Evolutionary conservation across 164 flowering plant species (phyloP), one percentile per base, ranked within the genome.

Genomic region (Aristolochia fimbriata): DNA sequence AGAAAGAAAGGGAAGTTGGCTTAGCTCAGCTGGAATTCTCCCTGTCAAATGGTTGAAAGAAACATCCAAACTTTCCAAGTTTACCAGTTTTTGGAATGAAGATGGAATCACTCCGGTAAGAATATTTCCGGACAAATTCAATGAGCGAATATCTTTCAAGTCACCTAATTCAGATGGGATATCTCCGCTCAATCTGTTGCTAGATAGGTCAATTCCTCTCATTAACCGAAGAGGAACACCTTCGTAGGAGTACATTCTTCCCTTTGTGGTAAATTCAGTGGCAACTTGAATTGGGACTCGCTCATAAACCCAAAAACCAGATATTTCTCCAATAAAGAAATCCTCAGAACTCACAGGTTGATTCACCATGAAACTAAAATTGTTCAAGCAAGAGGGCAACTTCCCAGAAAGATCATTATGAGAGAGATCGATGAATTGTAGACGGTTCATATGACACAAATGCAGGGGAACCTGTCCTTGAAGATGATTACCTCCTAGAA

Each of bases 11-110:
- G 11, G 13, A 56, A 61, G 64, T 15, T 53, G 54, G 22, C 9
- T 16, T 16, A 61, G 16, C 43, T 61, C 17, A 31, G 24, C 27
- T 15, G 64, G 56, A 3, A 61, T 61, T 15, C 4, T 13, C 14
- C 65, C 65, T 15, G 23, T 15, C 12, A 62, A 19, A 20, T 51
- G 13, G 33, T 62, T 62, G 20, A 51, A 12, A 16, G 65, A 62
- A 27, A 62, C 49, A 53, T 62, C 65, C 65, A 62, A 54, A 21
- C 58, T 62, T 50, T 62, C 58, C 49, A 62, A 19, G 3, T 11
- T 21, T 45, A 27, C 58, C 33, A 62, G 24, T 24, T 54, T 17
- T 8, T 41, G 30, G 23, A 62, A 62, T 17, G 65, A 52, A 3
- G 23, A 15, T 6, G 65, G 64, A 14, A 51, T 15, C 10, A 12